Percentiles rank a stretch among this genome's conserved stretches.
These are phyloP conservation scores for Gastrolobium bilobum DNA, from an alignment of 306 rosid genomes.

Conservation along the genomic window DNA sequence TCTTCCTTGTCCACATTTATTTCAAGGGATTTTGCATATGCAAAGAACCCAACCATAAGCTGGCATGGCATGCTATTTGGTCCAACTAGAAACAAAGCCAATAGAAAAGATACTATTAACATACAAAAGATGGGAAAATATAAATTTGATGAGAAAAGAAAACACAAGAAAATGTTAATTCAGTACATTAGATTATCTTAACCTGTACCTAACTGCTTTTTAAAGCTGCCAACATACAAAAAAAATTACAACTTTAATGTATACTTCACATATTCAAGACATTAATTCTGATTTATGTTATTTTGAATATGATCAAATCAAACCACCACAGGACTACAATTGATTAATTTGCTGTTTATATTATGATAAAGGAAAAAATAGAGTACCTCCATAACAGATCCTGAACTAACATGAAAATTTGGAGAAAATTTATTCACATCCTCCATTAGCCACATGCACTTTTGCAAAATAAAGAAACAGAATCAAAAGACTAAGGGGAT, in stretches of 20 bases:
- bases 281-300: conserved; percentile 10
- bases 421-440: neutral
- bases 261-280: conserved; percentile 20
- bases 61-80: conserved; percentile 92
- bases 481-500: neutral
- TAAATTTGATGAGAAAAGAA: conserved; percentile 7
- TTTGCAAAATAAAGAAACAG: conserved; percentile 1
- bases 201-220: conserved; percentile 10
- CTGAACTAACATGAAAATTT: conserved; percentile 2
- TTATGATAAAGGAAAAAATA: conserved; percentile 26
- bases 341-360: conserved; percentile 15
- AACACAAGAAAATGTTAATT: neutral
- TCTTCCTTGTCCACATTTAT: conserved; percentile 83
- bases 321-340: neutral
- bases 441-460: neutral
- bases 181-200: conserved; percentile 20
- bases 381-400: neutral
- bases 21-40: conserved; percentile 86
- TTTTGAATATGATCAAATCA: conserved; percentile 7
- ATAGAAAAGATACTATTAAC: conserved; percentile 34
- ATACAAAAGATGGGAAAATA: conserved; percentile 1
- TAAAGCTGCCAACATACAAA: neutral
- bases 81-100: conserved; percentile 75
- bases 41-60: conserved; percentile 95
- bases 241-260: conserved; percentile 20